Evolutionary conservation across 176 grass and related monocot genomes (phyloP).

Genomic region (Stipa capillata): DNA sequence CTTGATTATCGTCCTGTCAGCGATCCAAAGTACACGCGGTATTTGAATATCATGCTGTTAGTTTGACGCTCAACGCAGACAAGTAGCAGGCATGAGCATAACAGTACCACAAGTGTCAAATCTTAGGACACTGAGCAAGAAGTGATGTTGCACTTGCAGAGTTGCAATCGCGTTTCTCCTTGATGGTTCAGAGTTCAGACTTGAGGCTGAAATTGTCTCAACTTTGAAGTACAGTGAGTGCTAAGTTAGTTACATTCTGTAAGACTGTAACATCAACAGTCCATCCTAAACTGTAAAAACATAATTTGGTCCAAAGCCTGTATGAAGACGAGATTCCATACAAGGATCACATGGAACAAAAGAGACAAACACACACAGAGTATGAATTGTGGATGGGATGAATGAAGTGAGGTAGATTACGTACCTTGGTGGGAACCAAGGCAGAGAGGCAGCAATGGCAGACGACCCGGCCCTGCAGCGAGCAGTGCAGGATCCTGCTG

Average conservation of each 20-base stretch:
- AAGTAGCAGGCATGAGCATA: not conserved
- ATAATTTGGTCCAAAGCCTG: not conserved
- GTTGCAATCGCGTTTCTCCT: not conserved
- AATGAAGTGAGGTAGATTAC: not conserved
- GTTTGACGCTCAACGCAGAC: not conserved
- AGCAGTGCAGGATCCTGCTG: conserved; percentile 57
- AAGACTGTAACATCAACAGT: no score
- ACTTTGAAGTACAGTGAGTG: not conserved
- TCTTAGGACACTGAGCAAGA: no score
- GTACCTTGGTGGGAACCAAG: conserved; percentile 51
- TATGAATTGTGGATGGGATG: not conserved
- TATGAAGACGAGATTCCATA: not conserved
- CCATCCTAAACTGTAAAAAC: not conserved
- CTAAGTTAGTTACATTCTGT: not conserved
- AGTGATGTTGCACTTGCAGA: not conserved
- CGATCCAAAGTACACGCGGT: conserved; percentile 13
- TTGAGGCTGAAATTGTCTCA: not conserved
- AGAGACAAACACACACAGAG: no score
- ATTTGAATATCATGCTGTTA: not conserved
- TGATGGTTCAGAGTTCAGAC: not conserved
- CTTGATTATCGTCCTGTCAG: not conserved
- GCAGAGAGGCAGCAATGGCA: conserved; percentile 71
- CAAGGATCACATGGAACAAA: not conserved
- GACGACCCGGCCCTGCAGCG: conserved; percentile 50
- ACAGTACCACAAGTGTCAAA: not conserved